Conservation (phyloP, 305 asterid genomes). For the Fraxinus angustifolia region DNA sequence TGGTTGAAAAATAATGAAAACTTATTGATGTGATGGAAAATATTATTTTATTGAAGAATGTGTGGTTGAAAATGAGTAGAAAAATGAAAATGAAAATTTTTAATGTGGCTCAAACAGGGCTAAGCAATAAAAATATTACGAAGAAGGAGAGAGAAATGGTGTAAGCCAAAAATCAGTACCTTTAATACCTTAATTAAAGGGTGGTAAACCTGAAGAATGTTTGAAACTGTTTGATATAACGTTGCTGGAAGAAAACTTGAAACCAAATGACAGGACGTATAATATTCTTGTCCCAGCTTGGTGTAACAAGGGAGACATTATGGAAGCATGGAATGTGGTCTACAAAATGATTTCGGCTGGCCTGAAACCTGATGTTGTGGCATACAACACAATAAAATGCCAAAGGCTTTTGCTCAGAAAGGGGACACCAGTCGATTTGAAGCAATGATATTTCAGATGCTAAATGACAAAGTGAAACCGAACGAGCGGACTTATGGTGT, state of each 20-base stretch:
- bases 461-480: constrained; percentile 51
- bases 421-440: constrained; percentile 67
- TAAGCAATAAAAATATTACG: constrained; percentile 67
- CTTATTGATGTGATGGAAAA: too few relatives aligned
- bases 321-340: constrained; percentile 68
- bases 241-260: constrained; percentile 49
- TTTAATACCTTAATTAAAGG: constrained; percentile 73
- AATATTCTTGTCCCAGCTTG: constrained; percentile 67
- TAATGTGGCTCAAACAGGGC: background rate
- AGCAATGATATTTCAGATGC: constrained; percentile 64
- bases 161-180: constrained; percentile 34
- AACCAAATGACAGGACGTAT: constrained; percentile 79
- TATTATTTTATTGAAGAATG: too few relatives aligned
- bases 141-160: constrained; percentile 54
- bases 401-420: constrained; percentile 59
- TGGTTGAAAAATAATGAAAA: too few relatives aligned
- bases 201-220: constrained; percentile 82
- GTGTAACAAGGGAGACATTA: constrained; percentile 42
- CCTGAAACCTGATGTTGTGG: constrained; percentile 70
- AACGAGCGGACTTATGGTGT: constrained; percentile 80
- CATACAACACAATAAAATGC: constrained; percentile 64
- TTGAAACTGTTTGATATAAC: constrained; percentile 56
- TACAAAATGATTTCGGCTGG: constrained; percentile 58
- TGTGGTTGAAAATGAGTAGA: too few relatives aligned
- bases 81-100: too few relatives aligned